Evolutionary conservation across 1,139 yeast genomes (phyloP), one percentile per base, ranked within the genome.

Genomic region (Suhomyces bokatorum): DNA sequence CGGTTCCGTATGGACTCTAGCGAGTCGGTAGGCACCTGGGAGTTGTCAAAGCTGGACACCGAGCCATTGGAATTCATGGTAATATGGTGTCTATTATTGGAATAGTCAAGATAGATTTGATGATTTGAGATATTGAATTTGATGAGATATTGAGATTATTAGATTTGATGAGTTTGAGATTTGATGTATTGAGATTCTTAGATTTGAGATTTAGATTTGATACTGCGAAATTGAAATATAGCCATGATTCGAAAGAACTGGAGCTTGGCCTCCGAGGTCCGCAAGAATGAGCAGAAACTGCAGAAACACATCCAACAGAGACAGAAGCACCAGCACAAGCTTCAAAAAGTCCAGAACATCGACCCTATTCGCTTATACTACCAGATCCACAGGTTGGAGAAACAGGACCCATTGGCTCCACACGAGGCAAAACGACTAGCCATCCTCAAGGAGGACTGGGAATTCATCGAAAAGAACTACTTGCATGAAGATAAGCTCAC

Each of bases 1-100:
- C 74, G 57, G 54, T 73, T 74, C 43, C 79, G 57, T 29, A 73
- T 60, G 7, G 75, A 64, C 55, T 74, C 79, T 24, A 74, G 59
- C 6, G 76, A 62, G 42, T 73, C 78, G 40, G 62, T 57, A 3
- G 74, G 74, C 15, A 69, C 61, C 40, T 64, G 66, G 6, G 65
- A 54, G 39, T 53, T 55, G 44, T 64, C 68, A 14, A 54, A 46
- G 37, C 34, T n/a, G 8, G 29, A 14, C 9, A 29, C 7, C 2
- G 38, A 9, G 12, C 41, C 45, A 11, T 43, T 42, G 13, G 20
- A 7, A 29, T 32, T 33, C 38, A 41, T 36, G 33, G 41, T 32
- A 7, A 20, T 4, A 8, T 17, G 9, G 24, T 32, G 35, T 20
- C n/a, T n/a, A n/a, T n/a, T n/a, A n/a, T n/a, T n/a, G n/a, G n/a